phyloP scores from a whole-genome alignment of 1,139 yeast species.

The Hemisphaericaspora xylofermentans region DNA sequence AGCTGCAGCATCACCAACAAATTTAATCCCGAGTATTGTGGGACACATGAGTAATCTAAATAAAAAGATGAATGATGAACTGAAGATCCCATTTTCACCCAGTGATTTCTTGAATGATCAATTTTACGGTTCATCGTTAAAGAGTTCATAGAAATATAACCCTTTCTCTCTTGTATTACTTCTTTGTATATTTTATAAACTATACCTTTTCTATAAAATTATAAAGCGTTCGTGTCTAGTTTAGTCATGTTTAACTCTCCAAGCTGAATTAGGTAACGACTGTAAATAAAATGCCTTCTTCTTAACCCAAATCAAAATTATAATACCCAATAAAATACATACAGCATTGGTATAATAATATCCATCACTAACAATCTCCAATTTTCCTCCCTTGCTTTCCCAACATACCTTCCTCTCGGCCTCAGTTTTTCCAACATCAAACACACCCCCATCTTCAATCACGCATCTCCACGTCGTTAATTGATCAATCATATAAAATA shows the following conservation, averaged over 20 bases:
- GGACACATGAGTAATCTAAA: constrained; percentile 41
- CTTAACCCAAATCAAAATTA: constrained; percentile 68
- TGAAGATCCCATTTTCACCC: constrained; percentile 44
- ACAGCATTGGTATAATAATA: constrained; percentile 74
- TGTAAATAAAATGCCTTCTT: constrained; percentile 59
- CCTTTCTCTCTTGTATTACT: too few relatives aligned
- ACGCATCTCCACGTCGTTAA: constrained; percentile 66
- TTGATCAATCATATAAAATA: constrained; percentile 75
- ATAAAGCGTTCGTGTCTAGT: background rate
- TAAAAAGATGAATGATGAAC: constrained; percentile 35
- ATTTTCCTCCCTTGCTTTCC: constrained; percentile 54
- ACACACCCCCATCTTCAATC: constrained; percentile 7
- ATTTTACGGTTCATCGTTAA: background rate
- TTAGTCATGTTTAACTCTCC: constrained; percentile 51
- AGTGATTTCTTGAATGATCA: constrained; percentile 41
- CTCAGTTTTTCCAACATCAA: constrained; percentile 21
- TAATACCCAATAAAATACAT: constrained; percentile 69
- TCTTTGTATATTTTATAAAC: too few relatives aligned
- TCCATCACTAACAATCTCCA: constrained; percentile 67
- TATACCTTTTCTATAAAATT: background rate
- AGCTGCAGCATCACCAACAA: constrained; percentile 25
- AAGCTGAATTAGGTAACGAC: constrained; percentile 60
- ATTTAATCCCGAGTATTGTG: constrained; percentile 43
- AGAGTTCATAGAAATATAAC: too few relatives aligned
- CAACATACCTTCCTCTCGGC: constrained; percentile 50